Conservation (phyloP, 352 stramenopile species). For the Pythium brassicae region DNA sequence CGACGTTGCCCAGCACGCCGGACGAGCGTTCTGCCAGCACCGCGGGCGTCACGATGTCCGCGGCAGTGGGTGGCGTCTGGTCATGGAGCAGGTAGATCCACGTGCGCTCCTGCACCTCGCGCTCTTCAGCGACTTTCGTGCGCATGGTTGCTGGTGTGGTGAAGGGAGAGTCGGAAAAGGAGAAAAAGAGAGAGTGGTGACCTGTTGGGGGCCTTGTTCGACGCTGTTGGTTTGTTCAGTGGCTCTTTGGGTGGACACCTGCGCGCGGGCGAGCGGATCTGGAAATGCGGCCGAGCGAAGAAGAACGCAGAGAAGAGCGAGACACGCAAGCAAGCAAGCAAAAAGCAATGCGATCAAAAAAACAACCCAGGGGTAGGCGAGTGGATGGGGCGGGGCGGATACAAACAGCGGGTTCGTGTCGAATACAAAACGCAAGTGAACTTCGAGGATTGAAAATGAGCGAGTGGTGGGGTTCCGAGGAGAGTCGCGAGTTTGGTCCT, state of each 20-base stretch:
- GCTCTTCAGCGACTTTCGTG: slow-evolving; percentile 16
- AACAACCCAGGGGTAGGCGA: no score
- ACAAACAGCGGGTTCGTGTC: no score
- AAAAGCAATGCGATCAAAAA: no score
- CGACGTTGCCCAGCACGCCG: slow-evolving; percentile 9
- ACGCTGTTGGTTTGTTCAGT: not conserved
- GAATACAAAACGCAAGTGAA: no score
- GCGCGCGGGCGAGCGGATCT: slow-evolving; percentile 8
- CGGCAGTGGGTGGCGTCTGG: slow-evolving; percentile 8
- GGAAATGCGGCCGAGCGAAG: slow-evolving; percentile 9
- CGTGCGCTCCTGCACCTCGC: slow-evolving; percentile 13
- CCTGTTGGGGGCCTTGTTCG: no score
- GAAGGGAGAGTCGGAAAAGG: no score
- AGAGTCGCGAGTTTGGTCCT: no score
- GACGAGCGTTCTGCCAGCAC: slow-evolving; percentile 13
- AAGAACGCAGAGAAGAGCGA: slow-evolving; percentile 7
- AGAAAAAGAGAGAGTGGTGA: no score
- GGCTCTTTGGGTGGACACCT: not conserved
- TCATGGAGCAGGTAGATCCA: slow-evolving; percentile 21
- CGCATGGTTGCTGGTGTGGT: slow-evolving; percentile 8
- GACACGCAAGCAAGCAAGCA: slow-evolving; percentile 2
- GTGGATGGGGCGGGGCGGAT: no score
- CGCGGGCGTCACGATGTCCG: slow-evolving; percentile 11
- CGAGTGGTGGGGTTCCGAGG: no score
- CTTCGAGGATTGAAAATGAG: no score